Evolutionary conservation across 768 basidiomycete genomes (phyloP).

Genomic region (Gelatoporia subvermispora): DNA sequence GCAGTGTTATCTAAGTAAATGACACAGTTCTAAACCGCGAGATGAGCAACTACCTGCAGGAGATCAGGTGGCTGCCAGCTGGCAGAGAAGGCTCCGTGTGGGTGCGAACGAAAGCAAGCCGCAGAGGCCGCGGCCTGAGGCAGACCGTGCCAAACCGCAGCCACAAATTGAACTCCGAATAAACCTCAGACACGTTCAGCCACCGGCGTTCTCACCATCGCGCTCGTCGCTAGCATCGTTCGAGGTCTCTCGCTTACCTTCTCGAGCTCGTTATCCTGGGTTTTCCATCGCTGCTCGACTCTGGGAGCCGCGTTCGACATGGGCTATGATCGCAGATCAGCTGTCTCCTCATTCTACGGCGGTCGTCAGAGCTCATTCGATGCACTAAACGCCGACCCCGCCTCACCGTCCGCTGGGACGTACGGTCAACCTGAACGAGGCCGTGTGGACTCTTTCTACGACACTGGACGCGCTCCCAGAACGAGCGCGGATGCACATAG

Average conservation of each 20-base stretch:
- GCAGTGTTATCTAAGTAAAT: no score
- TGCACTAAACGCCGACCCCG: conserved; percentile 51
- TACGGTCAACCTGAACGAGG: conserved; percentile 29
- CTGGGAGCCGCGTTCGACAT: conserved; percentile 28
- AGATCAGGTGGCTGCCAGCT: no score
- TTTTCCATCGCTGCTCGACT: neutral
- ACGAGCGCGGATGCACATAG: conserved; percentile 38
- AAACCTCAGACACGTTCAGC: no score
- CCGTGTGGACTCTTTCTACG: conserved; percentile 64
- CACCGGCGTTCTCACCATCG: neutral
- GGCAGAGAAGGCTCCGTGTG: no score
- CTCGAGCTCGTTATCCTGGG: conserved; percentile 2
- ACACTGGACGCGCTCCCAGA: conserved; percentile 34
- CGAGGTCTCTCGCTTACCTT: neutral
- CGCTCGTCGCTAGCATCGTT: conserved; percentile 2
- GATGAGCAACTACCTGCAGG: no score
- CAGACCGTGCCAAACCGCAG: no score
- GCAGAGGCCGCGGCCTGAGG: no score
- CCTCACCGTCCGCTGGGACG: conserved; percentile 22
- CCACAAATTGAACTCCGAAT: no score
- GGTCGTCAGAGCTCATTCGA: conserved; percentile 58
- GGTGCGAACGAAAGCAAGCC: no score
- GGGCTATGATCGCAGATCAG: conserved; percentile 77
- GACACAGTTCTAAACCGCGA: no score
- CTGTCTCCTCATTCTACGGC: conserved; percentile 77